Conservation (phyloP, 768 basidiomycete species). For the Mycena amicta region DNA sequence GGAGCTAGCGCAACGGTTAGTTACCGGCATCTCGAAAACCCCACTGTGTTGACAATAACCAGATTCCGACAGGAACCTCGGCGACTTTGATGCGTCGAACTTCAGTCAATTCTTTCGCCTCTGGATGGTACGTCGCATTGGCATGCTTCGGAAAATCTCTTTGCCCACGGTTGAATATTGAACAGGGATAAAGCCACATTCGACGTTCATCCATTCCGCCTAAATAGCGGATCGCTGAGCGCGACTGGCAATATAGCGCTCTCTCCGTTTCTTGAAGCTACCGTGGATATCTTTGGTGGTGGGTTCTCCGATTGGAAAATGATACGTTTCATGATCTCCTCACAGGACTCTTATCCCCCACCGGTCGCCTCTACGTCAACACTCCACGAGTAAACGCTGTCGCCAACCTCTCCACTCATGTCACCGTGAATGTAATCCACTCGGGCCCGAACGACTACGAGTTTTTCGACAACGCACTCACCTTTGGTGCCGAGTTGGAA, state of each 20-base stretch:
- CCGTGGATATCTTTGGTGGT: background rate
- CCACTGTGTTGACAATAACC: background rate
- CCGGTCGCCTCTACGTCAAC: slow-evolving; percentile 8
- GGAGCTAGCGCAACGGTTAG: slow-evolving; percentile 8
- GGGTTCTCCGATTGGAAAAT: too few species aligned
- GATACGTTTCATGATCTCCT: too few species aligned
- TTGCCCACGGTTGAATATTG: too few species aligned
- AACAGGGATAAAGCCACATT: slow-evolving; percentile 4
- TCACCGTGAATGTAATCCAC: background rate
- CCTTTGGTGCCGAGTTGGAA: slow-evolving; percentile 10
- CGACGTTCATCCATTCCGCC: slow-evolving; percentile 15
- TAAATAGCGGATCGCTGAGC: slow-evolving; percentile 5
- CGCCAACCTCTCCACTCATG: background rate
- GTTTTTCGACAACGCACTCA: slow-evolving; percentile 6
- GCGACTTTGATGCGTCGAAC: slow-evolving; percentile 10
- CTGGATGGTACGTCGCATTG: slow-evolving; percentile 16
- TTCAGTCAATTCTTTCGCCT: slow-evolving; percentile 4
- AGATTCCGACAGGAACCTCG: slow-evolving; percentile 8
- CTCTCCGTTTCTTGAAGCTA: slow-evolving; percentile 10
- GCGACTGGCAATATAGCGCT: slow-evolving; percentile 2
- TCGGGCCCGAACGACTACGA: slow-evolving; percentile 4
- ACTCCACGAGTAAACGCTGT: slow-evolving; percentile 3
- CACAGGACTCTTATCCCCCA: too few species aligned
- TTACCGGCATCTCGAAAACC: background rate
- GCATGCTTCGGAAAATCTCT: too few species aligned